Evolutionary conservation across 306 rosid genomes (phyloP).

Genomic region (Cicer bijugum): DNA sequence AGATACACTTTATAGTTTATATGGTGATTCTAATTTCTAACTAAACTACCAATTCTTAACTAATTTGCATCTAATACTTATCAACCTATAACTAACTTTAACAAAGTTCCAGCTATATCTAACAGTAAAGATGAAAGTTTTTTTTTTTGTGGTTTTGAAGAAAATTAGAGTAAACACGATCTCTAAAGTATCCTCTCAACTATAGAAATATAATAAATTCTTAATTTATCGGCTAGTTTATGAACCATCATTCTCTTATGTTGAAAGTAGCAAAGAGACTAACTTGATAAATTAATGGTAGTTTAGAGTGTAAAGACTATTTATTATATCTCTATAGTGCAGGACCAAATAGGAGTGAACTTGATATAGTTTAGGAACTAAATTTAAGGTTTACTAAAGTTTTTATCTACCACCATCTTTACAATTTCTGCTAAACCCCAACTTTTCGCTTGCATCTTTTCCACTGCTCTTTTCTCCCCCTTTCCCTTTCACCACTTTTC

Average conservation of each 20-base stretch:
- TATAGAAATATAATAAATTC: background rate
- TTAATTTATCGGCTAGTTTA: background rate
- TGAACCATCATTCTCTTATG: background rate
- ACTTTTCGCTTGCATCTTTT: slow-evolving; percentile 1
- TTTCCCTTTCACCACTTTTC: background rate
- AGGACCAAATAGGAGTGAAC: background rate
- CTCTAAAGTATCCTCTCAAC: no score
- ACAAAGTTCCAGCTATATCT: no score
- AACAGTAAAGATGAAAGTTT: background rate
- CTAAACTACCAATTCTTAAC: no score
- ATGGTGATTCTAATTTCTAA: no score
- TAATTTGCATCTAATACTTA: no score
- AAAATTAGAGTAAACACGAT: no score
- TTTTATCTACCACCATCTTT: background rate
- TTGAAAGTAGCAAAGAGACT: background rate
- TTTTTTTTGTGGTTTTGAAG: background rate
- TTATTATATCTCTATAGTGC: no score
- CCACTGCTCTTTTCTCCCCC: background rate
- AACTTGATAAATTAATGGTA: background rate
- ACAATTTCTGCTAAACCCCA: slow-evolving; percentile 3
- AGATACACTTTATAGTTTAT: no score
- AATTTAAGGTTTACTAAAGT: background rate
- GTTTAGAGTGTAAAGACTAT: no score
- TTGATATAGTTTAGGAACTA: background rate
- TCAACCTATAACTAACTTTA: no score